phyloP scores from a whole-genome alignment of 176 grass and related monocot genomes.

The Oryza longistaminata region DNA sequence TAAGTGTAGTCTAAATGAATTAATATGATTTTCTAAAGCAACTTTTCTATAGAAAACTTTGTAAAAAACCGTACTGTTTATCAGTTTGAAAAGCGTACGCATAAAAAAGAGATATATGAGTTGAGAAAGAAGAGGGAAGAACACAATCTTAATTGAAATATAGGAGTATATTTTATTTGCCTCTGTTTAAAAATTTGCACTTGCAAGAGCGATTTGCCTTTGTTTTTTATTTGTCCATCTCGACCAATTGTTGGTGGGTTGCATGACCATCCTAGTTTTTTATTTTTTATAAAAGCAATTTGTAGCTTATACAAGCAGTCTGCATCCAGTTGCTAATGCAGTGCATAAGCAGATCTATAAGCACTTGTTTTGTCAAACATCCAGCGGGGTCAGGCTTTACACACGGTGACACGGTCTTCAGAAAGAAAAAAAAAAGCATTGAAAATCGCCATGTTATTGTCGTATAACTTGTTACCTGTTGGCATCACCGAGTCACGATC shows the following conservation, averaged over 20 bases:
- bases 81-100: too few relatives aligned
- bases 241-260: background rate
- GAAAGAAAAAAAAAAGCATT: background rate
- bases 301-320: background rate
- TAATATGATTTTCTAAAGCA: too few relatives aligned
- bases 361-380: background rate
- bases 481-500: too few relatives aligned
- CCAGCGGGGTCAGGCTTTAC: background rate
- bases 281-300: background rate
- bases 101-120: too few relatives aligned
- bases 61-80: too few relatives aligned
- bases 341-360: background rate
- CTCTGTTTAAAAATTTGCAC: background rate
- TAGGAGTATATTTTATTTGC: background rate
- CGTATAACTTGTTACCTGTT: background rate
- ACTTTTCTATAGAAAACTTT: too few relatives aligned
- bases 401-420: background rate
- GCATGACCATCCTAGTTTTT: background rate
- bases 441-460: background rate
- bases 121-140: too few relatives aligned
- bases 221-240: background rate
- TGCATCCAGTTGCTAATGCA: background rate
- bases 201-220: background rate
- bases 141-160: background rate
- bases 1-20: too few relatives aligned